Conservation (phyloP, 371 early-diverging fungal species). For the Actinomortierella ambigua region DNA sequence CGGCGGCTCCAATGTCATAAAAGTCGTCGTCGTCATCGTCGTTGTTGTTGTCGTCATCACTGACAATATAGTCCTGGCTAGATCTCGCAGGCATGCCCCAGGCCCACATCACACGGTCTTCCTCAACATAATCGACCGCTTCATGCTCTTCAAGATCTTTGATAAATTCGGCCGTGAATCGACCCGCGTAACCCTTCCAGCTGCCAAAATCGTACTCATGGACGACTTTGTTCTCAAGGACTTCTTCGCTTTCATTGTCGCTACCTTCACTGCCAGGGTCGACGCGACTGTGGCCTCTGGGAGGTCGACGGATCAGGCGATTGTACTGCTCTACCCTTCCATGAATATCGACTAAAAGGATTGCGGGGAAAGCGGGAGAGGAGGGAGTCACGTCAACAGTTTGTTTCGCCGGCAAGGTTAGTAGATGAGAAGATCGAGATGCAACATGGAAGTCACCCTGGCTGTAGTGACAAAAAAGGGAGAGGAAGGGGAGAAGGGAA, state of each 20-base stretch:
- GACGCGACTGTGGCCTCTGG: neutral
- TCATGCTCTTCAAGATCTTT: constrained; percentile 27
- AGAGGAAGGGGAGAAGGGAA: neutral
- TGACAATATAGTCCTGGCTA: neutral
- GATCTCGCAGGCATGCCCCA: constrained; percentile 23
- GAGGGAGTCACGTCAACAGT: too few relatives aligned
- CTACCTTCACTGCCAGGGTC: neutral
- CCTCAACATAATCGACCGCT: constrained; percentile 40
- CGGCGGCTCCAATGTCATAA: too few relatives aligned
- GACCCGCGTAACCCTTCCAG: constrained; percentile 45
- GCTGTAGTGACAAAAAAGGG: neutral
- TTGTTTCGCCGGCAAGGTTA: too few relatives aligned
- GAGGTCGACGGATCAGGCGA: constrained; percentile 11
- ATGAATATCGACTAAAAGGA: constrained; percentile 21
- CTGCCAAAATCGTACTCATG: constrained; percentile 45
- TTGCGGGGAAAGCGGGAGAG: too few relatives aligned
- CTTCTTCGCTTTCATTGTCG: neutral
- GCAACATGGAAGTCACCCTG: neutral
- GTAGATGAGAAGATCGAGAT: neutral
- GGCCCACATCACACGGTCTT: constrained; percentile 45
- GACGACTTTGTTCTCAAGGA: constrained; percentile 10
- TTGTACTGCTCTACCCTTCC: constrained; percentile 25
- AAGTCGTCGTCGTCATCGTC: neutral
- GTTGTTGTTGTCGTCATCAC: neutral
- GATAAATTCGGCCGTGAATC: constrained; percentile 38